Evolutionary conservation across 139 green algal species (phyloP).

Genomic region (Coelastrella sp.): DNA sequence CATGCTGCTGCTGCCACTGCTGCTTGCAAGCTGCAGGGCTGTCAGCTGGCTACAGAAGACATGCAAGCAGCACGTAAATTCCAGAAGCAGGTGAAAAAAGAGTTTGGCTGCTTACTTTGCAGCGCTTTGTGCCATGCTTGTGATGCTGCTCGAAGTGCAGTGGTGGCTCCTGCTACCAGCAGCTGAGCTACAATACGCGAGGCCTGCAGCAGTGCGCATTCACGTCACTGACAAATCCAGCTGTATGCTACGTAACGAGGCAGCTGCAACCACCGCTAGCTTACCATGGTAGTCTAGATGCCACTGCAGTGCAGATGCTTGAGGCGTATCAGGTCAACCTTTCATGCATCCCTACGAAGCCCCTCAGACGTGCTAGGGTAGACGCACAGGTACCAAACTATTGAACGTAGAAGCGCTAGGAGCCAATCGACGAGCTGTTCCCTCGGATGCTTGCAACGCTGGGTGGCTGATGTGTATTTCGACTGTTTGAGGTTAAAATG

Average conservation of each 20-base stretch:
- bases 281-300: neutral
- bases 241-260: neutral
- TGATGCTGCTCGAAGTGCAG: conserved; percentile 85
- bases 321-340: neutral
- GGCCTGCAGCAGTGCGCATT: conserved; percentile 64
- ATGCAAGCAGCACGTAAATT: no score
- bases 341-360: neutral
- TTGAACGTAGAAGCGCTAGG: no score
- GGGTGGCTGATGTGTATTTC: no score
- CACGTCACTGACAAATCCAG: neutral
- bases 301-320: neutral
- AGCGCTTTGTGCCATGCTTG: conserved; percentile 90
- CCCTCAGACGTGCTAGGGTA: no score
- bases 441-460: no score
- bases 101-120: conserved; percentile 77
- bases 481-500: no score
- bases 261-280: neutral
- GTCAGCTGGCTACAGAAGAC: neutral
- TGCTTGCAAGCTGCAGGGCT: neutral
- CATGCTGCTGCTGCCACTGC: neutral
- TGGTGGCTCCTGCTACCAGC: conserved; percentile 84
- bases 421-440: no score
- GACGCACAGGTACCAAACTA: no score
- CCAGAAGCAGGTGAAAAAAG: no score
- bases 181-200: conserved; percentile 89